These are phyloP conservation scores for Actinomortierella ambigua DNA, from an alignment of 371 early-diverging fungal genomes.

Conservation along the genomic window DNA sequence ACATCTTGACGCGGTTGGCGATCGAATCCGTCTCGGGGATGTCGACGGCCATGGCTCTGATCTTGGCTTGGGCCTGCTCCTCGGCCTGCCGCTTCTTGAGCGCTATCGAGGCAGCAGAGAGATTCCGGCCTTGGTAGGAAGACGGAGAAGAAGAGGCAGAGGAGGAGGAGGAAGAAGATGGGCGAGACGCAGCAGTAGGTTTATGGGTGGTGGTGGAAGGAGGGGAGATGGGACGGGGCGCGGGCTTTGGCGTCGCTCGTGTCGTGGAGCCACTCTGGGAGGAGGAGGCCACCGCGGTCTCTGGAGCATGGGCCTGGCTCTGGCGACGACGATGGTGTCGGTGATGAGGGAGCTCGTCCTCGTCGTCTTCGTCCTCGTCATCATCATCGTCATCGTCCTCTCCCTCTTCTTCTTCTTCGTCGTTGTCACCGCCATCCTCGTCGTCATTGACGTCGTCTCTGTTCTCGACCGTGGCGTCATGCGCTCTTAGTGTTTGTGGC, in stretches of 20 bases:
- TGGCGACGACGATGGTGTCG: neutral
- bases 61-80: conserved; percentile 14
- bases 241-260: neutral
- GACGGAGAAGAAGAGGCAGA: conserved; percentile 11
- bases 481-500: no score
- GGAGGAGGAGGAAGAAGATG: neutral
- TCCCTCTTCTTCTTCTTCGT: conserved; percentile 2
- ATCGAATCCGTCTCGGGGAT: conserved; percentile 39
- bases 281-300: no score
- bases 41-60: conserved; percentile 28
- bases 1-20: conserved; percentile 33
- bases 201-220: neutral
- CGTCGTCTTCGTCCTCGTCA: neutral
- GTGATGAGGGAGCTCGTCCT: neutral
- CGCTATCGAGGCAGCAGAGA: conserved; percentile 22
- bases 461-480: no score
- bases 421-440: neutral
- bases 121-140: conserved; percentile 11
- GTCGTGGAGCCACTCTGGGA: neutral
- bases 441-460: no score
- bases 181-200: neutral
- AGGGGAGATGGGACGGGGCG: neutral
- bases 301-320: no score
- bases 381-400: neutral
- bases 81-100: conserved; percentile 43